A percentile compares a stretch with the other conserved stretches of the same genome.
Evolutionary conservation across 306 rosid genomes (phyloP).

Genomic region (Glycine tomentella): DNA sequence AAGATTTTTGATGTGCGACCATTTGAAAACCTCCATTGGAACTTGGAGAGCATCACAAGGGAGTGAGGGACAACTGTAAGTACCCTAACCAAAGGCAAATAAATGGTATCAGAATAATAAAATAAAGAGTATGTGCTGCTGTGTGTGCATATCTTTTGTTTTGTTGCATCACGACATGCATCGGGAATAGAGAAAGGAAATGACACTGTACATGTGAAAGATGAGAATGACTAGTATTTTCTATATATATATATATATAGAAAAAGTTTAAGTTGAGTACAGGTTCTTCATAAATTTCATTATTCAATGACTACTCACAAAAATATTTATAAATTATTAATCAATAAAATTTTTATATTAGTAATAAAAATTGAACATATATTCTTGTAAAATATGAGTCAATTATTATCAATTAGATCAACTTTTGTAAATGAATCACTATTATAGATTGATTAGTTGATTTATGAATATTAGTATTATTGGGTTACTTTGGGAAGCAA

Average conservation of each 20-base stretch:
- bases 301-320: too few species aligned
- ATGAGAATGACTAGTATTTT: conserved; percentile 48
- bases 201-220: conserved; percentile 39
- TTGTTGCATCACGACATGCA: conserved; percentile 64
- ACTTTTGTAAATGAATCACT: too few species aligned
- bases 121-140: conserved; percentile 8
- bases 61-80: conserved; percentile 51
- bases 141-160: conserved; percentile 42
- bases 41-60: conserved; percentile 54
- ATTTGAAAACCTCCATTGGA: conserved; percentile 78
- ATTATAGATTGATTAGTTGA: conserved; percentile 52
- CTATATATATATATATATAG: too few species aligned
- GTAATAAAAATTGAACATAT: too few species aligned
- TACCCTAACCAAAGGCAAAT: conserved; percentile 56
- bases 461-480: conserved; percentile 58
- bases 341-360: too few species aligned
- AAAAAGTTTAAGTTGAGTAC: too few species aligned
- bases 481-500: conserved; percentile 39
- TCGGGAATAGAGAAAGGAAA: conserved; percentile 82
- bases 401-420: too few species aligned
- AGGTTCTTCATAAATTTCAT: too few species aligned
- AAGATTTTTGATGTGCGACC: conserved; percentile 39
- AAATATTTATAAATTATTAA: too few species aligned
- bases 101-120: conserved; percentile 53
- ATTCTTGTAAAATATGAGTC: too few species aligned